Evolutionary conservation across 192 early-diverging fungal species (phyloP).

Genomic region (Rhizoclosmatium sp.): DNA sequence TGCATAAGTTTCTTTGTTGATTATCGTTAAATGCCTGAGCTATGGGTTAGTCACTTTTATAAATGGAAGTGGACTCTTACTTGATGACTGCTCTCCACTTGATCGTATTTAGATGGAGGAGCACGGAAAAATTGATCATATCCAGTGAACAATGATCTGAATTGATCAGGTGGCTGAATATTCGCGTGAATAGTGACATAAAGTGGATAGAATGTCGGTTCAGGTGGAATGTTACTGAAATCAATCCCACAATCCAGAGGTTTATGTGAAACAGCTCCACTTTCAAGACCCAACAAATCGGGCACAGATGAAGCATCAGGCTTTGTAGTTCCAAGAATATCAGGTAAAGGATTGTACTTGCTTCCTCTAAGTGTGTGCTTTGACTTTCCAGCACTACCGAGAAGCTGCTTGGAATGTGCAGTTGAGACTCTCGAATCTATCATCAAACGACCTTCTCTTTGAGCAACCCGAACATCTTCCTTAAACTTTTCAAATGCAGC

Average conservation of each 20-base stretch:
- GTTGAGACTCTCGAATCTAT: background rate
- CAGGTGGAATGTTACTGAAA: slow-evolving; percentile 21
- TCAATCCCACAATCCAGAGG: slow-evolving; percentile 28
- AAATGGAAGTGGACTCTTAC: background rate
- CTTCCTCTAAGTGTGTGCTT: slow-evolving; percentile 1
- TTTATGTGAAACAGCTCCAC: slow-evolving; percentile 14
- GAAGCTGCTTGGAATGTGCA: background rate
- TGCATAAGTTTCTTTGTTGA: background rate
- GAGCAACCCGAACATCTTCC: slow-evolving; percentile 40
- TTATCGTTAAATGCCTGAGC: slow-evolving; percentile 21
- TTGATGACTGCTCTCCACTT: background rate
- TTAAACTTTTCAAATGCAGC: slow-evolving; percentile 34
- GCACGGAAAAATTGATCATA: slow-evolving; percentile 46
- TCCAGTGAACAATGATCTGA: slow-evolving; percentile 30
- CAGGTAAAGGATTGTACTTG: slow-evolving; percentile 26
- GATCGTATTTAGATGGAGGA: background rate
- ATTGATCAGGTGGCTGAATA: slow-evolving; percentile 42
- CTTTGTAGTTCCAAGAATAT: background rate
- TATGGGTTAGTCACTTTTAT: slow-evolving; percentile 32
- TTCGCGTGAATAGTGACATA: slow-evolving; percentile 44
- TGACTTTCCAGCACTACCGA: slow-evolving; percentile 16
- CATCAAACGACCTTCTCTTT: slow-evolving; percentile 39
- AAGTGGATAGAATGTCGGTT: slow-evolving; percentile 42
- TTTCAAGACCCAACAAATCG: background rate
- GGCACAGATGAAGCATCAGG: slow-evolving; percentile 5